Base-by-base conservation (phyloP, 1,284 basidiomycete species). In the Ceratobasidium papillatum region DNA sequence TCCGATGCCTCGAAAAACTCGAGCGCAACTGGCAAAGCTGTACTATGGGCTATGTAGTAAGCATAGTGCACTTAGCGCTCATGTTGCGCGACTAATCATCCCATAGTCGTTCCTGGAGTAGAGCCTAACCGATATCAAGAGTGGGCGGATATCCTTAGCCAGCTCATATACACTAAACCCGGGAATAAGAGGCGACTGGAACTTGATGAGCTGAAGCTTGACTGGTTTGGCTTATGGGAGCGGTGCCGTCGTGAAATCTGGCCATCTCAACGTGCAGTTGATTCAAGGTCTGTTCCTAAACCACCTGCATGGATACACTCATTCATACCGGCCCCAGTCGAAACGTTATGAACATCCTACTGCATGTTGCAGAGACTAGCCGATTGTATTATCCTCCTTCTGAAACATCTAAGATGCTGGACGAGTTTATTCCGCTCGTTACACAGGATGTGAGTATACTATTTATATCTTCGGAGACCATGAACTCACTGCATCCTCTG, bases 191-290 rank as follows among this genome's bases (percentile, higher is more conserved):
- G 88, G 63, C 90, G 89, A 80, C 84, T 94, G 72, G 89, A 93
- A 77, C 80, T 86, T n/a, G 79, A 83, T 8, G 92, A 95, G 79
- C 84, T 95, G 9, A 84, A 91, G 77, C 86, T 95, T 3, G 86
- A 89, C 0, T 95, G 93, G 93, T 80, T 86, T 78, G 89, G 91
- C 27, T 84, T 95, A 9, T 94, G 92, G 89, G 85, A 87, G 84
- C 87, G 25, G 81, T 94, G 14, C 86, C 90, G 82, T 90, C 79
- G 92, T 94, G 80, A 77, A 64, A 81, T 94, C 0, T 92, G 90
- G 87, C 89, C 89, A 1, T 92, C 91, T 82, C 86, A 87, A 76
- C 85, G 88, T 71, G 61, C 30, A 64, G 25, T 75, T 36, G 59
- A 36, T 30, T 45, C 65, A 61, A 30, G 41, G 43, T n/a, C 19